Conservation (phyloP, 2,329 filamentous ascomycete genomes). For the Aspergillus persii region DNA sequence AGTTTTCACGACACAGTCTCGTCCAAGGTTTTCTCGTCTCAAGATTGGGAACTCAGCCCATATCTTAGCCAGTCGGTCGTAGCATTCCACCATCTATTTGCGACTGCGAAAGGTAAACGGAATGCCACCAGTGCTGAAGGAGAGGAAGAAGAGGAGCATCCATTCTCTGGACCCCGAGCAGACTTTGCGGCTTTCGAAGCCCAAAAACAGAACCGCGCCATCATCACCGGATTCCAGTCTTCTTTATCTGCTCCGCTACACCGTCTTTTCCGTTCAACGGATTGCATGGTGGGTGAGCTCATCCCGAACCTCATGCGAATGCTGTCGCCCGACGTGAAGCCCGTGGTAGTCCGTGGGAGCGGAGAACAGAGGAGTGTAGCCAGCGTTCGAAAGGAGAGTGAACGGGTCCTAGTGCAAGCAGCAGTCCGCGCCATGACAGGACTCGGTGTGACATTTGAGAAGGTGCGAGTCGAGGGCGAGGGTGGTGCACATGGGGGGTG, state of each 20-base stretch:
- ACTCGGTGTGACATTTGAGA: conserved; percentile 76
- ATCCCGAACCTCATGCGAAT: conserved; percentile 82
- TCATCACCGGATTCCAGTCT: conserved; percentile 70
- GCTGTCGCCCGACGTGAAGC: conserved; percentile 85
- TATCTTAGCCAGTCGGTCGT: conserved; percentile 85
- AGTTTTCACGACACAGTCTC: conserved; percentile 87
- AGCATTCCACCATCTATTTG: conserved; percentile 89
- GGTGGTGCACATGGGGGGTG: conserved; percentile 62
- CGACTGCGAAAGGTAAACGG: conserved; percentile 60
- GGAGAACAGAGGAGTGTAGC: conserved; percentile 66
- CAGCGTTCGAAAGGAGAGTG: conserved; percentile 81
- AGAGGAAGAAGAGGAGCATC: conserved; percentile 55
- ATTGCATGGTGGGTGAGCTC: conserved; percentile 76
- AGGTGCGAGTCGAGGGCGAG: conserved; percentile 72
- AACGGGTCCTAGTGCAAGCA: conserved; percentile 75
- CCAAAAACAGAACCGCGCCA: conserved; percentile 71
- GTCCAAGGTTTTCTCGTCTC: conserved; percentile 72
- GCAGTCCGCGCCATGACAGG: conserved; percentile 82
- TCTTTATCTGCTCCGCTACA: conserved; percentile 69
- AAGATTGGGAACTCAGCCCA: conserved; percentile 87
- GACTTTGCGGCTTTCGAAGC: conserved; percentile 80
- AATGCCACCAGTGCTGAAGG: conserved; percentile 41
- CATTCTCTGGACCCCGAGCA: conserved; percentile 79
- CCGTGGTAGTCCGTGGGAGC: conserved; percentile 75
- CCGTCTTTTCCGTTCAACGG: conserved; percentile 74